phyloP scores from a whole-genome alignment of 1,284 basidiomycete genomes.

The Ganoderma multipileum region DNA sequence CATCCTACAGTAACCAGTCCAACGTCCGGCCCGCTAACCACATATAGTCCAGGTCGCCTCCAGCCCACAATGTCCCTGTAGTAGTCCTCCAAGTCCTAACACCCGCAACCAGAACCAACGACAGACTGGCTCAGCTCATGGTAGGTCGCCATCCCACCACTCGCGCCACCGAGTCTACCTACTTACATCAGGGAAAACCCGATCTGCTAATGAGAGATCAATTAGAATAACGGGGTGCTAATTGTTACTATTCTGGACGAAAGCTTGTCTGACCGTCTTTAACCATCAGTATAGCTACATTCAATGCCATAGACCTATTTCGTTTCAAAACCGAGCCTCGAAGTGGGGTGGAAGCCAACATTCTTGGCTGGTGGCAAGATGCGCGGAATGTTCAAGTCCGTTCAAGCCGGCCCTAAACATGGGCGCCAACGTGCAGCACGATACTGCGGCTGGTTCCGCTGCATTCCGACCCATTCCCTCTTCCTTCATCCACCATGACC shows the following conservation, averaged over 20 bases:
- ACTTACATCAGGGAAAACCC: background rate
- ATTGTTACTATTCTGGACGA: background rate
- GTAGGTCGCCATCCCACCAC: slow-evolving; percentile 2
- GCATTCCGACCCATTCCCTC: background rate
- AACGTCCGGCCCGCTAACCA: background rate
- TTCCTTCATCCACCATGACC: background rate
- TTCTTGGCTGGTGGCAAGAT: background rate
- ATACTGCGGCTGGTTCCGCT: background rate
- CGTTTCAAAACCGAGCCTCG: background rate
- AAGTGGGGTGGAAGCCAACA: too few species aligned
- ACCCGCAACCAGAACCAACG: background rate
- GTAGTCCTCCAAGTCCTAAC: background rate
- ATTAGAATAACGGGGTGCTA: background rate
- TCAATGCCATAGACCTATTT: background rate
- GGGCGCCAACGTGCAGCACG: background rate
- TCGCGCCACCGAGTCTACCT: background rate
- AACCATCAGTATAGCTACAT: background rate
- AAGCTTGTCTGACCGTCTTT: background rate
- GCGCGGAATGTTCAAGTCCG: background rate
- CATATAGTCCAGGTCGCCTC: background rate
- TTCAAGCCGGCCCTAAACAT: background rate
- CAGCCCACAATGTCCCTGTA: too few species aligned
- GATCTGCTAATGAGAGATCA: background rate
- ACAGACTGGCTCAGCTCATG: background rate
- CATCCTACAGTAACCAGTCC: background rate